Percentiles rank a stretch among this genome's conserved stretches.
Evolutionary conservation across 345 rosid genomes (phyloP).

Genomic region (Populus nigra): DNA sequence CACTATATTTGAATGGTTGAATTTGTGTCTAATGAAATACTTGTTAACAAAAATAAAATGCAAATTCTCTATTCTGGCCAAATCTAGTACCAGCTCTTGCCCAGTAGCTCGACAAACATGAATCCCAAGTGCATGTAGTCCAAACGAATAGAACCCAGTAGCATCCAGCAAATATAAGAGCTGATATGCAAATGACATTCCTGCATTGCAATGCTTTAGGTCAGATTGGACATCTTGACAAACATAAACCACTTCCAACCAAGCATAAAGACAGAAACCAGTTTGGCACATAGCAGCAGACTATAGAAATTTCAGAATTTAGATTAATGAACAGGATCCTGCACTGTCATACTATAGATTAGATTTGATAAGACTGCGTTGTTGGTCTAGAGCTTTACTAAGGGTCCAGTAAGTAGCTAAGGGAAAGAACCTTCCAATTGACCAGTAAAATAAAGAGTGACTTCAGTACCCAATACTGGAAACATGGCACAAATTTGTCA

Average conservation of each 20-base stretch:
- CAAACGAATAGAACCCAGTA: conserved; percentile 88
- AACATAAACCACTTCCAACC: conserved; percentile 10
- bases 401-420: not conserved
- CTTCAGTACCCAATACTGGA: not conserved
- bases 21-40: not conserved
- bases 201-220: conserved; percentile 45
- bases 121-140: conserved; percentile 84
- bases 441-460: not conserved
- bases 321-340: not conserved
- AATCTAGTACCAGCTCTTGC: conserved; percentile 77
- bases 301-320: not conserved
- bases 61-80: conserved; percentile 7
- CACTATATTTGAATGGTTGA: not conserved
- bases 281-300: not conserved
- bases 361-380: not conserved
- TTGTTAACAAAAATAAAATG: not conserved
- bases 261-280: not conserved
- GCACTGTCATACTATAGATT: not conserved
- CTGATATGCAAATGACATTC: conserved; percentile 84
- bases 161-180: conserved; percentile 92
- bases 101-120: conserved; percentile 99
- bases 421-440: not conserved
- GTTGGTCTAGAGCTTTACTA: not conserved
- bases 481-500: not conserved
- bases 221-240: conserved; percentile 25